Base-by-base conservation (phyloP, 208 protist genomes). In the Crithidia expoeki region DNA sequence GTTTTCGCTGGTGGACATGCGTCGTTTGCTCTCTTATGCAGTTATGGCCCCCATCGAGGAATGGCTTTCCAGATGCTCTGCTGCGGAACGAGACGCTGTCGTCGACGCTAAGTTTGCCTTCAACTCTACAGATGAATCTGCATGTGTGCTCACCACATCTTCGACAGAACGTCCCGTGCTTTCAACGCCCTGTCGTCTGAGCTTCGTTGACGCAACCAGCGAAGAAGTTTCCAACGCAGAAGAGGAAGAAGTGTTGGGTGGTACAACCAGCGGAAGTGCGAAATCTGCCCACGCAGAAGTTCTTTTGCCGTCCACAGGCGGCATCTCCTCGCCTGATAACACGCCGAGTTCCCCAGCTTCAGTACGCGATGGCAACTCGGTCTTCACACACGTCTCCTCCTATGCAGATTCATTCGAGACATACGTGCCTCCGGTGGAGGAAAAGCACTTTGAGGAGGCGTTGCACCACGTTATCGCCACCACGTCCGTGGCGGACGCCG, bases 1-100 rank as follows among this genome's bases (percentile, higher is more conserved):
- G 36, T 98, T 90, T 74, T 97, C 96, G 10, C 86, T 96, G 25
- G 92, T 97, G 1, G 98, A 99, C 76, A 84, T 99, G 72, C 71
- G 79, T 9, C 92, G 84, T 23, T 40, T 98, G 4, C 79, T 96
- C 2, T 90, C 88, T 1, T 94, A 98, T 32, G 97, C 98, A 0
- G 72, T 98, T 14, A 98, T 99, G 94, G 74, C 82, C 50, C 98
- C 98, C 0, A 80, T 99, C 33, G 73, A 90, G 23, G 64, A 66
- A 71, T 98, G 55, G 75, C 60, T 33, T 66, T 95, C 23, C 89
- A 81, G 5, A 81, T 95, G 47, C 91, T 96, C 23, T 60, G 67
- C 10, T 46, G 1, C 42, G 2, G 36, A 49, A 5, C 19, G 4
- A n/a, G 36, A 30, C 0, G 12, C 34, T 7, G 23, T 9, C 10